Evolutionary conservation across 1,139 yeast genomes (phyloP).

Genomic region (Magnusiomyces clavatus): DNA sequence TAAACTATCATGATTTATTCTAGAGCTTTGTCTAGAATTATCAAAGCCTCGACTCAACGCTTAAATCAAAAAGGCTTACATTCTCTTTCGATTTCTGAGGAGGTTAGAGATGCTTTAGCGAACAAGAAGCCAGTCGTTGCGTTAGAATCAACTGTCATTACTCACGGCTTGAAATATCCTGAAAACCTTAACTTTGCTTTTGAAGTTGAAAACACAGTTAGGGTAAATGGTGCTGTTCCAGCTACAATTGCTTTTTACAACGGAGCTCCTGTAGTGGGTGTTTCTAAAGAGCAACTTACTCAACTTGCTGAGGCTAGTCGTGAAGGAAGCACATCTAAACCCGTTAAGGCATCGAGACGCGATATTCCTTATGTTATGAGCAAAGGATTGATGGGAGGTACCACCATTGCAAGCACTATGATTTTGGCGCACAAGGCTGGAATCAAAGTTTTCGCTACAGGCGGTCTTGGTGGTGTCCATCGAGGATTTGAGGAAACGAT

Average conservation of each 20-base stretch:
- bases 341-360: conserved; percentile 66
- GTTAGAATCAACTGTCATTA: conserved; percentile 76
- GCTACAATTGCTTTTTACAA: conserved; percentile 77
- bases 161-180: conserved; percentile 87
- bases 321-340: conserved; percentile 21
- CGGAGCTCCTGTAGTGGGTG: conserved; percentile 69
- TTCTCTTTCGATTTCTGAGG: conserved; percentile 42
- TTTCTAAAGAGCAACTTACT: conserved; percentile 41
- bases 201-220: conserved; percentile 53
- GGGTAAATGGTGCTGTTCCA: conserved; percentile 65
- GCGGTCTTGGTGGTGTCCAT: conserved; percentile 92
- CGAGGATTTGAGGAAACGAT: conserved; percentile 65
- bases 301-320: conserved; percentile 38
- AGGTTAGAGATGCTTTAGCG: conserved; percentile 51
- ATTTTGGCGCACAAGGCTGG: conserved; percentile 69
- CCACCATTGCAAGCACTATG: conserved; percentile 89
- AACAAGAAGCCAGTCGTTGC: conserved; percentile 63
- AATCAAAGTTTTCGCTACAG: conserved; percentile 81
- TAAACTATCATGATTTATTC: no score
- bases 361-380: conserved; percentile 75
- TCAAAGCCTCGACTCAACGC: neutral
- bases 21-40: neutral
- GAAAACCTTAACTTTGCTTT: conserved; percentile 65
- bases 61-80: neutral
- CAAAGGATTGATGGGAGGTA: conserved; percentile 61